A percentile compares a stretch with the other conserved stretches of the same genome.
These are phyloP conservation scores for Papiliotrema terrestris DNA, from an alignment of 1,284 basidiomycete genomes.

Conservation along the genomic window DNA sequence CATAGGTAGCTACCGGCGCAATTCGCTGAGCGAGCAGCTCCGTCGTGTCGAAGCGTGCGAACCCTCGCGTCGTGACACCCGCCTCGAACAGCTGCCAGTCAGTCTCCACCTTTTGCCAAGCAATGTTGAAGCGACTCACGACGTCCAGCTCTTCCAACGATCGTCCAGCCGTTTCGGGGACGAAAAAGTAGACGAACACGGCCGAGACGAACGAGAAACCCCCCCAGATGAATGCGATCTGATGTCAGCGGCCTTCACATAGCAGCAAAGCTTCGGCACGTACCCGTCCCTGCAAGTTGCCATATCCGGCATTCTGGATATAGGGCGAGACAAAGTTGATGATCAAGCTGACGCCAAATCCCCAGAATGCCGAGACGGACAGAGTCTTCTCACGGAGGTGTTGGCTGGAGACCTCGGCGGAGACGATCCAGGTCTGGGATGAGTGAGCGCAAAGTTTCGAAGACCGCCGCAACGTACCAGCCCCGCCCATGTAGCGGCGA, in stretches of 20 bases:
- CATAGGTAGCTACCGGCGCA: too few relatives aligned
- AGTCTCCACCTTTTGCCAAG: too few relatives aligned
- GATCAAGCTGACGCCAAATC: conserved; percentile 12
- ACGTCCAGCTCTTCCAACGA: conserved; percentile 10
- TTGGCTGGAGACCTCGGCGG: conserved; percentile 8
- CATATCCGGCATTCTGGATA: conserved; percentile 5
- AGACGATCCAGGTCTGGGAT: too few relatives aligned
- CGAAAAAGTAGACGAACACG: conserved; percentile 9
- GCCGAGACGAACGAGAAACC: conserved; percentile 2
- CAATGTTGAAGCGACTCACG: too few relatives aligned
- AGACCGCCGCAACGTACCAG: conserved; percentile 15
- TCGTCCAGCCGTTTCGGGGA: conserved; percentile 14
- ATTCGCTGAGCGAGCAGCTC: neutral
- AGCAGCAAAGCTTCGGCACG: too few relatives aligned
- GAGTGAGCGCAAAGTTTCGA: too few relatives aligned
- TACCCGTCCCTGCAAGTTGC: conserved; percentile 13
- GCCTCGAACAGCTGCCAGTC: conserved; percentile 10
- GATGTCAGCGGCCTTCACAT: too few relatives aligned
- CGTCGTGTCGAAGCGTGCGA: neutral
- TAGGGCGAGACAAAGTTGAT: neutral
- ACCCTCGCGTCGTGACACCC: neutral
- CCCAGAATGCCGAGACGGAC: conserved; percentile 8
- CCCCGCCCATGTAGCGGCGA: conserved; percentile 16
- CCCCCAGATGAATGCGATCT: conserved; percentile 13
- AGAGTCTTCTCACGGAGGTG: conserved; percentile 16